Percentiles rank a stretch among this genome's conserved stretches.
phyloP scores from a whole-genome alignment of 257 asterid genomes.

The Capsicum rhomboideum region DNA sequence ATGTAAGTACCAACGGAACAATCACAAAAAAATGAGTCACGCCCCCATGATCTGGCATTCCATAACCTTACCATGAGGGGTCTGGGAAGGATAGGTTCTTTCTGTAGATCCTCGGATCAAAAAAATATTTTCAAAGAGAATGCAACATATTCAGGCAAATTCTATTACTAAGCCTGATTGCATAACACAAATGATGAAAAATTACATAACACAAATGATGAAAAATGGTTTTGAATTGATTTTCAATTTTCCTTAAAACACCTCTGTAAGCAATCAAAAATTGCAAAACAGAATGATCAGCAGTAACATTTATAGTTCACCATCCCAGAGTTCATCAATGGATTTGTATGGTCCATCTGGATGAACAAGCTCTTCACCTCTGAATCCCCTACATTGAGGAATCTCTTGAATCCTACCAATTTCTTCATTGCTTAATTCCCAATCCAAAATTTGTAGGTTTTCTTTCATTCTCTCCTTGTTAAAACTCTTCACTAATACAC shows the following conservation, averaged over 20 bases:
- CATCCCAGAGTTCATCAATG: conserved; percentile 41
- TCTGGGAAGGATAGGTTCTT: not conserved
- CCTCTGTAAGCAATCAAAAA: not conserved
- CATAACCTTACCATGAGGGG: no score
- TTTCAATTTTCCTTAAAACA: not conserved
- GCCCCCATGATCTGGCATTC: no score
- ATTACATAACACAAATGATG: no score
- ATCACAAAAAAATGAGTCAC: no score
- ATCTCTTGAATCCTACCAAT: conserved; percentile 23
- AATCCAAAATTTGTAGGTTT: conserved; percentile 17
- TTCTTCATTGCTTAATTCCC: conserved; percentile 30
- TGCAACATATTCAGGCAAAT: not conserved
- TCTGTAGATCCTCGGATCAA: no score
- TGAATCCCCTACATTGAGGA: conserved; percentile 22
- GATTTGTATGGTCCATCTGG: conserved; percentile 38
- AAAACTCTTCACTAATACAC: conserved; percentile 21
- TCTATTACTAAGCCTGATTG: no score
- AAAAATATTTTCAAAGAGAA: no score
- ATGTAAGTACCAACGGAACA: no score
- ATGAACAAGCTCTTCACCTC: conserved; percentile 7
- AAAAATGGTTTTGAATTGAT: not conserved
- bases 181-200: no score
- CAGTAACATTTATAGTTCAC: conserved; percentile 16
- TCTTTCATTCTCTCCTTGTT: conserved; percentile 28
- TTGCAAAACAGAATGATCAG: not conserved